phyloP scores from a whole-genome alignment of 129 eudicot species.

The Helichrysum umbraculigerum region DNA sequence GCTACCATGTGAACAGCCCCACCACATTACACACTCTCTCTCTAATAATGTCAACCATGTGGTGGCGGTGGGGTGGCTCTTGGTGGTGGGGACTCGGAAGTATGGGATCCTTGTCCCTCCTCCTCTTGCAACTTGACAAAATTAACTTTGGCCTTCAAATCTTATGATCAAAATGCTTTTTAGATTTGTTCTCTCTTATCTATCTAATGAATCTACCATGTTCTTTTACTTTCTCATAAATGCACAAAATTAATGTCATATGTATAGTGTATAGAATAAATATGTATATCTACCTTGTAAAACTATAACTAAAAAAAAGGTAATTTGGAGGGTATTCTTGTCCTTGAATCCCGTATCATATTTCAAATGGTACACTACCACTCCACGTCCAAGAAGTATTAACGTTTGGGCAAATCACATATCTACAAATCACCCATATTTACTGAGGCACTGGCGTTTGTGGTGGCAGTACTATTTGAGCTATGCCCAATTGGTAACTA shows the following conservation, averaged over 20 bases:
- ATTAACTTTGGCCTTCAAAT: not conserved
- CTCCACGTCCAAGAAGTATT: too few relatives aligned
- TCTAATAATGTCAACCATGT: conserved; percentile 29
- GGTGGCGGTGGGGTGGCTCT: conserved; percentile 14
- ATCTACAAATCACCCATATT: too few relatives aligned
- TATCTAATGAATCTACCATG: not conserved
- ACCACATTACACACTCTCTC: conserved; percentile 8
- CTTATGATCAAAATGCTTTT: conserved; percentile 2
- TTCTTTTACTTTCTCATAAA: not conserved
- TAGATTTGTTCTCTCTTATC: not conserved
- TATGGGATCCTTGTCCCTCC: conserved; percentile 29
- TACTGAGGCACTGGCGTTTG: too few relatives aligned
- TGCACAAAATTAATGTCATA: not conserved
- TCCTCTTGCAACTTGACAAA: conserved; percentile 21
- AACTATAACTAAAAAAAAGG: not conserved
- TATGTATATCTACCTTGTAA: not conserved
- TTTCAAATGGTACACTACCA: too few relatives aligned
- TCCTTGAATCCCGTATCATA: too few relatives aligned
- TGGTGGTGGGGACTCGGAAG: conserved; percentile 37
- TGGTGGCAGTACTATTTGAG: too few relatives aligned
- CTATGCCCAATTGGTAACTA: too few relatives aligned
- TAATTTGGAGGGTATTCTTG: too few relatives aligned
- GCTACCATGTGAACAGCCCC: conserved; percentile 31
- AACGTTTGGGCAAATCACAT: too few relatives aligned
- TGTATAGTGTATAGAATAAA: too few relatives aligned